A percentile compares a stretch with the other conserved stretches of the same genome.
These are phyloP conservation scores for Cercospora brassicicola DNA, from an alignment of 2,329 filamentous ascomycete species.

Conservation along the genomic window DNA sequence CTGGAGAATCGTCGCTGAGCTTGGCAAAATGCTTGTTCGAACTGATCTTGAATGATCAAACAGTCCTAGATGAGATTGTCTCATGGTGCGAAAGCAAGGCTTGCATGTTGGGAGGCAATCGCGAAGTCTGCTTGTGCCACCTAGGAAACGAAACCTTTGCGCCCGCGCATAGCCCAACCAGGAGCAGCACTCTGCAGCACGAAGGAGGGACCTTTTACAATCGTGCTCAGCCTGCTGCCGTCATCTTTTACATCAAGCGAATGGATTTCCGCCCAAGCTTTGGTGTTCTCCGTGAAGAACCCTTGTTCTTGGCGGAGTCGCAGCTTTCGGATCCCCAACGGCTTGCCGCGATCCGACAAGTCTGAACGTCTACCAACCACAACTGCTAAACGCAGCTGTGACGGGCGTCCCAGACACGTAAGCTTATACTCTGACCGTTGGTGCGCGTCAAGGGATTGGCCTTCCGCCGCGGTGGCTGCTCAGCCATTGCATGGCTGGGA, in stretches of 20 bases:
- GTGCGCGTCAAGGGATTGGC: conserved; percentile 6
- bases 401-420: conserved; percentile 10
- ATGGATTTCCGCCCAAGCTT: background rate
- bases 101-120: background rate
- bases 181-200: background rate
- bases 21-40: background rate
- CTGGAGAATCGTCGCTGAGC: background rate
- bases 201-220: background rate
- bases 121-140: background rate
- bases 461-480: conserved; percentile 2
- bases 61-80: background rate
- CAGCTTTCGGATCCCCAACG: conserved; percentile 13
- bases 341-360: background rate
- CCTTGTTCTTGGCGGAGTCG: background rate
- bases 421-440: conserved; percentile 12
- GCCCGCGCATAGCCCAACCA: background rate
- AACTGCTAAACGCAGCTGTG: background rate
- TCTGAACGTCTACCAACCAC: conserved; percentile 5
- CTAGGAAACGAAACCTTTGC: background rate
- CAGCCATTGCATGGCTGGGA: conserved; percentile 12
- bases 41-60: background rate
- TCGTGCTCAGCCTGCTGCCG: background rate
- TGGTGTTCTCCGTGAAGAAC: background rate
- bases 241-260: background rate
- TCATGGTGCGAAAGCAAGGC: background rate